These are phyloP conservation scores for Dianthus caryophyllus DNA, from an alignment of 148 eudicot species.

Conservation along the genomic window DNA sequence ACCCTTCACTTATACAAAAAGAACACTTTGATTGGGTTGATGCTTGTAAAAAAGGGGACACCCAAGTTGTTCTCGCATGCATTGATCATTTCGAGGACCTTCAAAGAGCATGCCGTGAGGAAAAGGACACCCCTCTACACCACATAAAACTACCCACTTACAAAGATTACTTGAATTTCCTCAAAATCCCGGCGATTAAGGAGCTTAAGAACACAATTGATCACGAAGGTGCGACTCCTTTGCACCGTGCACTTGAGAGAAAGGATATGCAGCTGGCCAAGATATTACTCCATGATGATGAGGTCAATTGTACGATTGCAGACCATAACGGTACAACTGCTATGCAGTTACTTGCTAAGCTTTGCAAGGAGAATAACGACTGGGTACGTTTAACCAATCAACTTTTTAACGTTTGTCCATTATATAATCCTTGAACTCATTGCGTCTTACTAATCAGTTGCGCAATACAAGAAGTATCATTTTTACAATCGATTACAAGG, in stretches of 20 bases:
- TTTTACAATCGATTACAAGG: too few relatives aligned
- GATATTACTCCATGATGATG: constrained; percentile 10
- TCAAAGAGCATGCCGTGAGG: neutral
- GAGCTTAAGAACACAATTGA: constrained; percentile 17
- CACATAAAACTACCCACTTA: too few relatives aligned
- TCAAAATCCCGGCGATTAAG: constrained; percentile 1
- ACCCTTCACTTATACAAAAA: neutral
- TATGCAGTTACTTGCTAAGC: constrained; percentile 15
- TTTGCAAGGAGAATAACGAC: constrained; percentile 3
- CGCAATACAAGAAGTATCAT: too few relatives aligned
- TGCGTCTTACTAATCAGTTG: too few relatives aligned
- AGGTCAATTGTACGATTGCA: constrained; percentile 5
- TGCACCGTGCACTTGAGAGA: constrained; percentile 18
- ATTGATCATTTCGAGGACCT: constrained; percentile 8
- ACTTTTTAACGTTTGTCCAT: too few relatives aligned
- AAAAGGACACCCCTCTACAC: constrained; percentile 24
- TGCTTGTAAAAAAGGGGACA: constrained; percentile 8
- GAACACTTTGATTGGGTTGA: constrained; percentile 5
- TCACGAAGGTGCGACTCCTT: constrained; percentile 15
- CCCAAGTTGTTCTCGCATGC: neutral
- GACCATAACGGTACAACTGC: constrained; percentile 19
- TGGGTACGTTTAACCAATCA: constrained; percentile 12
- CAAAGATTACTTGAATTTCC: constrained; percentile 16
- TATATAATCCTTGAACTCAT: too few relatives aligned
- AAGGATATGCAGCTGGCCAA: constrained; percentile 7